A percentile compares a stretch with the other conserved stretches of the same genome.
Conservation (phyloP, 208 protist species). For the Plasmodiophora brassicae region DNA sequence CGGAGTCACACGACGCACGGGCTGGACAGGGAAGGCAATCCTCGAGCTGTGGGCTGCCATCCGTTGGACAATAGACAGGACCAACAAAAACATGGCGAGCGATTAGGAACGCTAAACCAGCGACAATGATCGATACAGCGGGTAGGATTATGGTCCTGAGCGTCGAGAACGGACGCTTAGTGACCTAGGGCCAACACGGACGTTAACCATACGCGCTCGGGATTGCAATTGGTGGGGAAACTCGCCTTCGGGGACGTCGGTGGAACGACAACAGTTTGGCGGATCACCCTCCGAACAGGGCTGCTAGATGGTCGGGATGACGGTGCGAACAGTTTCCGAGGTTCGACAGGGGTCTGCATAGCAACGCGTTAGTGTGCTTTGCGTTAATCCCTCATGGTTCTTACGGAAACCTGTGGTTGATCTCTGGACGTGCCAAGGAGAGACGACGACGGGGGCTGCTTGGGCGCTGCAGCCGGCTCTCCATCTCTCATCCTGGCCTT, state of each 20-base stretch:
- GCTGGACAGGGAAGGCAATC: background rate
- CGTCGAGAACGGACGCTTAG: background rate
- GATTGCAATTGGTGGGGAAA: background rate
- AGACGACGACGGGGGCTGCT: no score
- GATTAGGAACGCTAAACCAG: no score
- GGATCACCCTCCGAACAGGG: background rate
- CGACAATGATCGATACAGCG: background rate
- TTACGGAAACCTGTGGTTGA: no score
- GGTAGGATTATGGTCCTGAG: background rate
- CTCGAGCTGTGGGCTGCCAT: background rate
- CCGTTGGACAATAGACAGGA: background rate
- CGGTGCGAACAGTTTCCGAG: conserved; percentile 7
- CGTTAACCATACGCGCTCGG: background rate
- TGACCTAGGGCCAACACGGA: background rate
- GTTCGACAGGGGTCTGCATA: background rate
- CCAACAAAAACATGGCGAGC: background rate
- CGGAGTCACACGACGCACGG: background rate
- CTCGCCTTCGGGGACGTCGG: background rate
- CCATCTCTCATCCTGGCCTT: no score
- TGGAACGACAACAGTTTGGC: background rate
- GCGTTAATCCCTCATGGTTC: no score
- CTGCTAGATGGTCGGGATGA: background rate
- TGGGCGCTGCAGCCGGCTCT: no score
- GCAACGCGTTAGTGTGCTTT: no score
- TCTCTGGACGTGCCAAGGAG: no score